Base-by-base conservation (phyloP, 768 basidiomycete genomes). In the Boletus vermiculosoides region DNA sequence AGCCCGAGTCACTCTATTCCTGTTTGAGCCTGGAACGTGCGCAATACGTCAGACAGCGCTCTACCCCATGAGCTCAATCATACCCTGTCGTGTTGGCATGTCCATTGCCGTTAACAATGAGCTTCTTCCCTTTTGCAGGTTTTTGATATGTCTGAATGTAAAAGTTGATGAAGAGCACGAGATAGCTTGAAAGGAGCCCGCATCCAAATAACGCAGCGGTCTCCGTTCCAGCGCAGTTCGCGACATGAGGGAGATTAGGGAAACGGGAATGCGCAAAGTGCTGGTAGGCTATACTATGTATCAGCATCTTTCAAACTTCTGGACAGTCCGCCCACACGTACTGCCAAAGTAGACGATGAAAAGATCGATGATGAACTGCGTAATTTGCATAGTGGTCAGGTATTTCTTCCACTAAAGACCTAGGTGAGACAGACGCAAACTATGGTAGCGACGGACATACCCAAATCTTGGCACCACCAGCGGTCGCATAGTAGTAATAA, bases 401-500 rank as follows among this genome's bases (percentile, higher is more conserved):
- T 99, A 94, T 74, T 94, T 94, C 80, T 99, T 99, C 97, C 97
- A 99, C 96, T 95, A 23, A 47, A 22, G 10, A 40, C 13, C 16
- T 25, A 6, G 2, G 36, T 64, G 50, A 61, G 56, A 53, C 10
- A 44, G 39, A 42, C 22, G 11, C 20, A 1, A 20, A 39, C 33
- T n/a, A 50, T 22, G n/a, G 30, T 12, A 50, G 58, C 12, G 22
- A 45, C 4, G 1, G 20, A 71, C 80, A 52, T 74, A 94, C 94
- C 94, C 97, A 98, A 76, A 98, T 93, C 77, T 81, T 92, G 69
- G 89, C 90, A 60, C 97, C 97, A 68, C 96, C 94, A 50, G 97
- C 94, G 50, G 97, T 98, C 25, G 94, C 94, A 75, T 90, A 98
- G 78, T 99, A 99, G 77, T 99, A 99, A 75, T 98, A 99, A 78